Base-by-base conservation (phyloP, 2,329 filamentous ascomycete species). In the Chaetomium strumarium region DNA sequence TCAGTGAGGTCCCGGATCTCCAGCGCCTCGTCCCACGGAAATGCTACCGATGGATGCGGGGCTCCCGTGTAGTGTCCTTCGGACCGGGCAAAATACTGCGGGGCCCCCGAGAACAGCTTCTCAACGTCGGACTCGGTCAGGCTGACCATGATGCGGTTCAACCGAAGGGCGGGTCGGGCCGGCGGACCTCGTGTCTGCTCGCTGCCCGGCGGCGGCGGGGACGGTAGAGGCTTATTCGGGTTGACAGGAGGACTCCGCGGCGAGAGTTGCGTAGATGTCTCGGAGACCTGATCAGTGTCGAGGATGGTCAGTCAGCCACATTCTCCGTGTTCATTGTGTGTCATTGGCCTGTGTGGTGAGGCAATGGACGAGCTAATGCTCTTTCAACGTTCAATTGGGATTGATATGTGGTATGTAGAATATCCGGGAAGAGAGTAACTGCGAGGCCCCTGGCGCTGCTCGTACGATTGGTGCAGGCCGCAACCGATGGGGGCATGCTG, bases 71-170 rank as follows among this genome's bases (percentile, higher is more conserved):
- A 79, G 65, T 83, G 78, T 37, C 79, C 78, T 60, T 81, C 77
- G 53, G 75, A 77, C 48, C 79, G 76, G 59, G 80, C 77, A 66
- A 82, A 83, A 71, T 85, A 88, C 65, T 87, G 84, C 57, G 85
- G 85, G 40, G 85, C 85, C n/a, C 85, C 85, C 24, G 84, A 86
- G 72, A 88, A 89, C 62, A 88, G 76, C 67, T 82, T 81, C 68
- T 84, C 81, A 47, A 88, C 71, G 59, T 86, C 81, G 38, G 74
- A 70, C 42, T 80, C 75, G 60, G 70, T 76, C 53, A 86, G 71
- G 45, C 76, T 76, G 41, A 79, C 72, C 75, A 84, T 84, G 68
- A 81, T 83, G 65, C 75, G 74, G 55, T 75, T 70, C 37, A 82
- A 68, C 62, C 74, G 79, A 55, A 81, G 66, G 52, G 75, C 67